Percentiles rank a stretch among this genome's conserved stretches.
Evolutionary conservation across 2,329 filamentous ascomycete genomes (phyloP).

Genomic region (Aspergillus fructus): DNA sequence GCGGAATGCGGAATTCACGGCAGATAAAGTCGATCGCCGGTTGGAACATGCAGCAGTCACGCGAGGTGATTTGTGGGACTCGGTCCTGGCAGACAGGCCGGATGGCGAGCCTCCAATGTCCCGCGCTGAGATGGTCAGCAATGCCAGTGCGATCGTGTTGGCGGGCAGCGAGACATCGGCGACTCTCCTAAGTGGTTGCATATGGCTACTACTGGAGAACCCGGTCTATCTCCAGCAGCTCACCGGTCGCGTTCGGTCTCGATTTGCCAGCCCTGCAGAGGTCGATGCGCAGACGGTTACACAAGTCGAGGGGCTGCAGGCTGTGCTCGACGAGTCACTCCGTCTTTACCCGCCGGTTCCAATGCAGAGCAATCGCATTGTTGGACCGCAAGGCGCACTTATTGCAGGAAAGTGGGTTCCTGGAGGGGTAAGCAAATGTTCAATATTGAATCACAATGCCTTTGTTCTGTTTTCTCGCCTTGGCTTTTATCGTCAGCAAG

Average conservation of each 20-base stretch:
- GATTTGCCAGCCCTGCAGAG: conserved; percentile 21
- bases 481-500: too few species aligned
- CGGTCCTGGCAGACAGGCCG: not conserved
- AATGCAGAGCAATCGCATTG: conserved; percentile 20
- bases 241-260: conserved; percentile 22
- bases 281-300: conserved; percentile 33
- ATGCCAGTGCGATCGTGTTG: conserved; percentile 29
- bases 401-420: conserved; percentile 38
- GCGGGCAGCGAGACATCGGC: conserved; percentile 44
- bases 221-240: conserved; percentile 19
- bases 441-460: too few species aligned
- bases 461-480: too few species aligned
- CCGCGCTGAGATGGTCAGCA: conserved; percentile 19
- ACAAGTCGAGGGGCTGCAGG: conserved; percentile 41
- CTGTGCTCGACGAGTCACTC: conserved; percentile 46
- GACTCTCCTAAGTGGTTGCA: conserved; percentile 39
- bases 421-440: conserved; percentile 12
- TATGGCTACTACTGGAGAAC: conserved; percentile 29
- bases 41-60: conserved; percentile 15
- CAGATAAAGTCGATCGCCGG: conserved; percentile 20
- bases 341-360: conserved; percentile 44
- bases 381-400: conserved; percentile 28
- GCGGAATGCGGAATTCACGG: conserved; percentile 9
- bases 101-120: not conserved
- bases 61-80: conserved; percentile 22